Base-by-base conservation (phyloP, 2,329 filamentous ascomycete genomes). In the Tympanopsis confertula region DNA sequence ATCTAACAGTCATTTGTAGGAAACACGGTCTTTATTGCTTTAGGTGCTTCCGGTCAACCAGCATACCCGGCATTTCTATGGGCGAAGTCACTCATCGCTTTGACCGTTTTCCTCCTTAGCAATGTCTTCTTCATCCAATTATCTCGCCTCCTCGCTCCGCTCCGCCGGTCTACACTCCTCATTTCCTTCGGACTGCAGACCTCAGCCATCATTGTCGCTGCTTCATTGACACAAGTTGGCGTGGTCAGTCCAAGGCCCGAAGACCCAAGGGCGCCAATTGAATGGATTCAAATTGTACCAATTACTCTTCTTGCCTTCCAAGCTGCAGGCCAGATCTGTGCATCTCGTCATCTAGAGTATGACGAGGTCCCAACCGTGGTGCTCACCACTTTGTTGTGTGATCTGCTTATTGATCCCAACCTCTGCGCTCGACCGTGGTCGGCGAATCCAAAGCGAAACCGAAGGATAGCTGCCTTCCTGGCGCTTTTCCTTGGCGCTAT, bases 291-390 rank as follows among this genome's bases (percentile, higher is more conserved):
- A 15, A 40, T 61, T 2, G 39, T 60, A 2, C 56, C 61, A 4
- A 56, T 66, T 26, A 55, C 52, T 3, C 44, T 65, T 1, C 47
- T 63, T 3, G 49, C 59, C 14, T 62, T 63, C 40, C 57, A 62
- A 41, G 56, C 57, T 1, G 57, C 52, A 1, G 60, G 60, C 0
- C 60, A 63, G 40, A 62, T 65, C 42, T 54, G 59, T 3, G 56
- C 59, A 14, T 63, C 57, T 39, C 56, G 62, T 2, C 49, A 56
- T 4, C 50, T 66, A 18, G 51, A 54, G 0, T 58, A 58, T 43
- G 58, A 59, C 35, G 62, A 65, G 46, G 57, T 66, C 29, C 62
- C 62, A 13, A 63, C 61, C 5, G 61, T 64, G 13, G 62, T 65
- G 4, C 44, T 66, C 44, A 66, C 62, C 10, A 63, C 60, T 32